Conservation (phyloP, 129 eudicot genomes). For the Flaveria linearis region DNA sequence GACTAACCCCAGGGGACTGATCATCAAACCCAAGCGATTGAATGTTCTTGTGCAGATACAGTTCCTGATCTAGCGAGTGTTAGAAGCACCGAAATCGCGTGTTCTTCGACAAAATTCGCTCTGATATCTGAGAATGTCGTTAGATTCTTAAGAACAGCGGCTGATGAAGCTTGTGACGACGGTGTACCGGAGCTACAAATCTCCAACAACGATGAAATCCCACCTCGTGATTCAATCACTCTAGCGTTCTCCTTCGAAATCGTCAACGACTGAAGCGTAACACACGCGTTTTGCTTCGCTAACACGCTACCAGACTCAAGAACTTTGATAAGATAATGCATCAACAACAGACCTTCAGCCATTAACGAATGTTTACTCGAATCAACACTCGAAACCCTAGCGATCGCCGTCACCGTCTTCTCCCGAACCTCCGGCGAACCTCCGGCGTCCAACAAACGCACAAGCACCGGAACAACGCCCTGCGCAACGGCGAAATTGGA, state of each 20-base stretch:
- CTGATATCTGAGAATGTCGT: slow-evolving; percentile 41
- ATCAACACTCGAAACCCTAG: slow-evolving; percentile 54
- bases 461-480: slow-evolving; percentile 63
- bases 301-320: slow-evolving; percentile 59
- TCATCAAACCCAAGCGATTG: slow-evolving; percentile 74
- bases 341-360: slow-evolving; percentile 53
- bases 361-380: slow-evolving; percentile 44
- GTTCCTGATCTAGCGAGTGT: slow-evolving; percentile 58
- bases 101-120: slow-evolving; percentile 55
- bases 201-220: slow-evolving; percentile 56
- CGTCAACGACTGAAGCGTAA: slow-evolving; percentile 52
- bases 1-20: too few relatives aligned
- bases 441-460: slow-evolving; percentile 51
- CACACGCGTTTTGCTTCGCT: slow-evolving; percentile 65
- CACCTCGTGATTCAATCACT: slow-evolving; percentile 66
- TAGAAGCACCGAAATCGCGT: slow-evolving; percentile 44
- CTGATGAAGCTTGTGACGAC: slow-evolving; percentile 58
- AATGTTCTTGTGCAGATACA: slow-evolving; percentile 59
- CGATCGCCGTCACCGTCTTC: slow-evolving; percentile 51
- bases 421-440: slow-evolving; percentile 49
- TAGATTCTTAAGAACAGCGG: slow-evolving; percentile 58
- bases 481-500: slow-evolving; percentile 77
- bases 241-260: slow-evolving; percentile 61
- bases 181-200: slow-evolving; percentile 69
- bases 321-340: slow-evolving; percentile 56